These are phyloP conservation scores for Corynespora cassiicola DNA, from an alignment of 2,329 filamentous ascomycete genomes.

Conservation along the genomic window DNA sequence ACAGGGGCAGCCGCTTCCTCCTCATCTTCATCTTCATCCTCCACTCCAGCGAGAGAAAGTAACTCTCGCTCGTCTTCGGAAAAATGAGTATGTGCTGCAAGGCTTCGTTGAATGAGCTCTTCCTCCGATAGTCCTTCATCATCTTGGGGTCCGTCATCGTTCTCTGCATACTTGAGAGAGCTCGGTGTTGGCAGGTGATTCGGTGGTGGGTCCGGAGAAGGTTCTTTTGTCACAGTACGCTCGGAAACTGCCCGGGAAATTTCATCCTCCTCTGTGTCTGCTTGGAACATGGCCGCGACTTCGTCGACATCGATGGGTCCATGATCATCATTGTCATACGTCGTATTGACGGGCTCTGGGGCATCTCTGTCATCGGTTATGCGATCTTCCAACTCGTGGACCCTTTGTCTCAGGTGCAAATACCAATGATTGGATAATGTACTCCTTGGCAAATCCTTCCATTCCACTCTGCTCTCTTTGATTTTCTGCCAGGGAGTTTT, in stretches of 20 bases:
- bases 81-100: constrained; percentile 27
- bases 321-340: too few relatives aligned
- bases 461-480: constrained; percentile 22
- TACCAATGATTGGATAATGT: constrained; percentile 23
- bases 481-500: constrained; percentile 33
- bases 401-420: constrained; percentile 11
- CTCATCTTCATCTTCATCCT: neutral
- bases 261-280: too few relatives aligned
- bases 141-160: neutral
- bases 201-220: constrained; percentile 2
- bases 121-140: neutral
- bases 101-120: neutral
- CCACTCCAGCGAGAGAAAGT: constrained; percentile 26
- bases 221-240: too few relatives aligned
- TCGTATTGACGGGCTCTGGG: neutral
- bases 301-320: constrained; percentile 1
- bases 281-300: too few relatives aligned
- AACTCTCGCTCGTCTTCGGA: constrained; percentile 36
- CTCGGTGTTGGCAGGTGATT: constrained; percentile 38
- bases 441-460: constrained; percentile 22
- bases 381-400: neutral
- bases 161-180: constrained; percentile 25
- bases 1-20: constrained; percentile 3
- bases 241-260: too few relatives aligned
- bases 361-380: too few relatives aligned